Evolutionary conservation across 768 basidiomycete genomes (phyloP), one percentile per base, ranked within the genome.

Genomic region (Trametes elegans): DNA sequence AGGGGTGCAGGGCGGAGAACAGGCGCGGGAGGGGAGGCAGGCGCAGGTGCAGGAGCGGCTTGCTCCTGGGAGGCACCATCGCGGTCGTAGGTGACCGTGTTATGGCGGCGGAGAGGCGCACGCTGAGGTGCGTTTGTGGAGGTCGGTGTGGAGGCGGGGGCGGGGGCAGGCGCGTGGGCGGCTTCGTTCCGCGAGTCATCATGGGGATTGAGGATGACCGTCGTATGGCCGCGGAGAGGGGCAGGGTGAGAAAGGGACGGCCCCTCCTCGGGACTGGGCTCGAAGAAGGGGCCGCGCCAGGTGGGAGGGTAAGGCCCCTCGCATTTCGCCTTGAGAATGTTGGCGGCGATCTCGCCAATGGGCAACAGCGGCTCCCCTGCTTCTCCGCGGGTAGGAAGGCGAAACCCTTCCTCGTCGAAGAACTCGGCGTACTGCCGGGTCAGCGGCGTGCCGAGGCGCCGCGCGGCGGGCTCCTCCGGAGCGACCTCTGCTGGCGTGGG

Each of bases 371-470:
- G 42, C 34, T 19, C 51, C 16, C n/a, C 23, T 16, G 34, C 51
- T 18, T 53, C 42, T 34, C 24, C 27, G 41, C 34, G 42, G 18
- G n/a, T 16, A n/a, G 42, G 51, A 2, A 53, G n/a, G 5, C 26
- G 23, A 24, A 16, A 16, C 16, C 42, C 51, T 24, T 45, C 27
- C 34, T 27, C 23, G 42, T 45, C 34, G 51, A 53, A 45, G 42
- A 53, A 23, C 34, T 24, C 51, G n/a, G 51, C 51, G 41, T 53
- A 36, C 51, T 53, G 51, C 51, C 51, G 35, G 16, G 51, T 44
- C 26, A 53, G 14, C 24, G n/a, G 42, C n/a, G 24, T 44, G n/a
- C 51, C 34, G 1, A 19, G 6, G 19, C 19, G 13, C 9, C 28
- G 49, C 14, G 13, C 27, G 2, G 36, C 27, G 38, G 21, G 21